Evolutionary conservation across 2,329 filamentous ascomycete genomes (phyloP), one percentile per base, ranked within the genome.

Genomic region (Fusarium pseudograminearum): DNA sequence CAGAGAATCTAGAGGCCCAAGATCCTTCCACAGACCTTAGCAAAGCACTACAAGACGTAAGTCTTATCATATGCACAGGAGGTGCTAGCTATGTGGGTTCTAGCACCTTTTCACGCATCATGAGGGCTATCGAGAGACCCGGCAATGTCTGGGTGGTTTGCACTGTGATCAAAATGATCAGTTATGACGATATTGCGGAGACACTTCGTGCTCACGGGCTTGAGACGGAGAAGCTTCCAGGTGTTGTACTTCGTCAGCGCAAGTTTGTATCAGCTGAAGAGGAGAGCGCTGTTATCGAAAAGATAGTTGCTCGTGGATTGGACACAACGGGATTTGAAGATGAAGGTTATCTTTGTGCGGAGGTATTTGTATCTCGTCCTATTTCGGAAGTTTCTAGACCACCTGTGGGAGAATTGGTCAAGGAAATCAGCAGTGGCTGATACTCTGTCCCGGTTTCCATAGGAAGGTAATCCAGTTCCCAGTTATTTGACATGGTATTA

Each of bases 11-110:
- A 4, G 41, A 60, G 4, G 2, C 7, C 18, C 4, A 20, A 1
- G 28, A 41, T 7, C 28, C 28, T 1, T 60, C 57, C 2, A 2
- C 26, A 0, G 7, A 3, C 1, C 11, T 47, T 1, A 3, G 0
- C 3, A 5, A 15, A 1, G 22, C n/a, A 4, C 3, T 60, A 0
- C 15, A 10, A 8, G 33, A n/a, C 0, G 41, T 60, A 1, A 34
- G 24, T 3, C 9, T 60, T 1, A 9, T 41, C 2, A 60, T 24
- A 2, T 60, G 41, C 5, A 47, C 57, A 1, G 57, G n/a, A 2
- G 53, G 52, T 3, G 33, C 6, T 2, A 7, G 57, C 3, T 60
- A 41, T 15, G 3, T 60, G 0, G 30, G 28, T 4, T 30, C 28
- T 14, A 15, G 15, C 5, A 58, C 57, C 3, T 60, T 48, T 5